Conservation (phyloP, 352 stramenopile genomes). For the Globisporangium okanoganense region DNA sequence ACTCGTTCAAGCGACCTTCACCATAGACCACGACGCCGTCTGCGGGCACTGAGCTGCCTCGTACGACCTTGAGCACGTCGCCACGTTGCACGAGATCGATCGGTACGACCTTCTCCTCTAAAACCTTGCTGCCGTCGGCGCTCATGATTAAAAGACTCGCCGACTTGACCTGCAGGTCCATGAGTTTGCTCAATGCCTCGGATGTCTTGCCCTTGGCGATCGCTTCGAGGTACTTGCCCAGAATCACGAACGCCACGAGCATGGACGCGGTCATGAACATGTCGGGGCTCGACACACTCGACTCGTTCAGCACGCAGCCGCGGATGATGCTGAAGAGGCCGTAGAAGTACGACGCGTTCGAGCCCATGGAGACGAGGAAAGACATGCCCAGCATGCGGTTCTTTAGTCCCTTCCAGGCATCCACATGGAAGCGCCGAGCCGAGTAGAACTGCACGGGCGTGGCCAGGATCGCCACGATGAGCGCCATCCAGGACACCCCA, state of each 20-base stretch:
- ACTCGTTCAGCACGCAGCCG: conserved; percentile 57
- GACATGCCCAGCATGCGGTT: conserved; percentile 94
- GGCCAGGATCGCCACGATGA: conserved; percentile 79
- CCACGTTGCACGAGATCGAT: conserved; percentile 89
- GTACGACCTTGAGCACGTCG: conserved; percentile 93
- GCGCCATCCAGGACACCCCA: conserved; percentile 71
- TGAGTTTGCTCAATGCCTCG: conserved; percentile 93
- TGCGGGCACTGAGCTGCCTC: conserved; percentile 88
- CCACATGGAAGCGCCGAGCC: conserved; percentile 92
- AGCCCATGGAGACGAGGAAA: conserved; percentile 96
- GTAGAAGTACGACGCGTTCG: conserved; percentile 96
- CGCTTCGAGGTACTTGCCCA: conserved; percentile 97
- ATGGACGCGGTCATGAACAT: conserved; percentile 99
- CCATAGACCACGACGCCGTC: conserved; percentile 93
- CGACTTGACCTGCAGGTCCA: conserved; percentile 94
- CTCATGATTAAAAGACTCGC: conserved; percentile 91
- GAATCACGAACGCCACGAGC: conserved; percentile 97
- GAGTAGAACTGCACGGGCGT: conserved; percentile 96
- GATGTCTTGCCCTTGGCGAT: conserved; percentile 93
- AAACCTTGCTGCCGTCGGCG: conserved; percentile 42
- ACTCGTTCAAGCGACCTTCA: conserved; percentile 91
- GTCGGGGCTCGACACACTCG: conserved; percentile 63
- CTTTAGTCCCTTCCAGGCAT: conserved; percentile 90
- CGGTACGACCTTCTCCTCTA: conserved; percentile 71
- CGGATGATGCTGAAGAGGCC: conserved; percentile 88